Evolutionary conservation across 2,329 filamentous ascomycete genomes (phyloP), one percentile per base, ranked within the genome.

Genomic region (Aspergillus brunneoviolaceus): DNA sequence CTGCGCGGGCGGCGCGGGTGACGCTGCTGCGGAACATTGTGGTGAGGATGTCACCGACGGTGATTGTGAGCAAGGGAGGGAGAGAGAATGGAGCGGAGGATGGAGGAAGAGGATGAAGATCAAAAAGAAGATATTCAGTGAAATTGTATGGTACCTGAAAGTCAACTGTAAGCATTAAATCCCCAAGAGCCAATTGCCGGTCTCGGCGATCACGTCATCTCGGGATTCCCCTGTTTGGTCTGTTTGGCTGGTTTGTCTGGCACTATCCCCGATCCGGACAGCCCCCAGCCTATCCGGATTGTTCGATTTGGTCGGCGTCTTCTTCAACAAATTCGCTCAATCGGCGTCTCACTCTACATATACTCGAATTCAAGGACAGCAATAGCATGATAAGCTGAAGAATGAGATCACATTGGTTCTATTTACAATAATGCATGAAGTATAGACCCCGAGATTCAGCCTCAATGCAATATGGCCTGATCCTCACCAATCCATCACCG

Each of bases 1-100:
- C 69, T 61, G 65, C 63, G 25, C 62, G 57, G 48, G 65, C 71
- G 51, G 69, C 66, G 23, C 63, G 60, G 49, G 68, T 63, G 53
- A 68, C 61, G 55, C 64, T 64, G 55, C 62, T 66, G 58, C 65
- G 58, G 52, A 74, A 64, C 73, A 76, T 75, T 12, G 39, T 45
- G 39, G 9, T 29, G 14, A 19, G 39, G 39, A 45, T 9, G 3
- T 7, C 39, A 45, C 14, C 39, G 27, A 42, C 49, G 49, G 33
- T 29, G 51, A 33, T 21, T 48, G 25, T 11, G 19, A 57, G 9
- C 21, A 49, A 49, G 16, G 23, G 23, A 59, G 39, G 29, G 54
- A 48, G 47, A 49, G 23, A 16, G 27, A 58, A 39, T 35, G 33
- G 29, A 29, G n/a, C 3, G 14, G 19, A 16, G 33, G 14, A 14